A percentile compares a stretch with the other conserved stretches of the same genome.
Conservation (phyloP, 805 yeast genomes). For the Torulaspora maleeae region DNA sequence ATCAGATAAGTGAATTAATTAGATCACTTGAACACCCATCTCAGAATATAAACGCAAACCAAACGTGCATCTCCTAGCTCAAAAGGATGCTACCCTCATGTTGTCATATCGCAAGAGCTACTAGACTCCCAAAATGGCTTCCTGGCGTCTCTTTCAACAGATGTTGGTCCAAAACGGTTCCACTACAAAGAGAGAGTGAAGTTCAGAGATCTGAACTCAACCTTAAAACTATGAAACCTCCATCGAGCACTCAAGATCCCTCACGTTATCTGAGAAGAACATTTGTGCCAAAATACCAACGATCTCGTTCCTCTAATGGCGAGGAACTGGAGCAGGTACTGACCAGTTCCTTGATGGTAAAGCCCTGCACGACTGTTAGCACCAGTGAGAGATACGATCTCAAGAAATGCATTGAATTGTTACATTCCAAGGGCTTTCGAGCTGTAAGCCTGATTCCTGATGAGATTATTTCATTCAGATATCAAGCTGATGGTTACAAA, state of each 20-base stretch:
- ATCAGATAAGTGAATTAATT: no score
- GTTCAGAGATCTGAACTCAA: slow-evolving; percentile 5
- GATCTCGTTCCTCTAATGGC: slow-evolving; percentile 1
- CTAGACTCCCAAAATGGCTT: not conserved
- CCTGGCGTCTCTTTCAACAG: not conserved
- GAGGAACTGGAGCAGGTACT: slow-evolving; percentile 10
- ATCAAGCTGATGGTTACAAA: slow-evolving; percentile 33
- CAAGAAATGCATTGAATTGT: slow-evolving; percentile 35
- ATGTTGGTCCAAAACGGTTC: not conserved
- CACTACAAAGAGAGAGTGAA: not conserved
- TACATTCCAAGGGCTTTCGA: slow-evolving; percentile 35
- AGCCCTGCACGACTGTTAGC: slow-evolving; percentile 64
- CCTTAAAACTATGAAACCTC: slow-evolving; percentile 16
- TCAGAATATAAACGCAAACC: no score
- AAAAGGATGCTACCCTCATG: not conserved
- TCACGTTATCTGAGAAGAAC: slow-evolving; percentile 21
- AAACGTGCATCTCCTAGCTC: not conserved
- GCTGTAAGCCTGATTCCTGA: slow-evolving; percentile 52
- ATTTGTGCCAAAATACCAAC: slow-evolving; percentile 14
- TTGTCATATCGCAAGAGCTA: not conserved
- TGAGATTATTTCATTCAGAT: slow-evolving; percentile 58
- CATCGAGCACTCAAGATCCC: slow-evolving; percentile 16
- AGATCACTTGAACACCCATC: no score
- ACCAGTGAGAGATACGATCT: slow-evolving; percentile 70
- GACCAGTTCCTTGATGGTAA: slow-evolving; percentile 11